These are phyloP conservation scores for Pseudonectria buxi DNA, from an alignment of 2,329 filamentous ascomycete species.

Conservation along the genomic window DNA sequence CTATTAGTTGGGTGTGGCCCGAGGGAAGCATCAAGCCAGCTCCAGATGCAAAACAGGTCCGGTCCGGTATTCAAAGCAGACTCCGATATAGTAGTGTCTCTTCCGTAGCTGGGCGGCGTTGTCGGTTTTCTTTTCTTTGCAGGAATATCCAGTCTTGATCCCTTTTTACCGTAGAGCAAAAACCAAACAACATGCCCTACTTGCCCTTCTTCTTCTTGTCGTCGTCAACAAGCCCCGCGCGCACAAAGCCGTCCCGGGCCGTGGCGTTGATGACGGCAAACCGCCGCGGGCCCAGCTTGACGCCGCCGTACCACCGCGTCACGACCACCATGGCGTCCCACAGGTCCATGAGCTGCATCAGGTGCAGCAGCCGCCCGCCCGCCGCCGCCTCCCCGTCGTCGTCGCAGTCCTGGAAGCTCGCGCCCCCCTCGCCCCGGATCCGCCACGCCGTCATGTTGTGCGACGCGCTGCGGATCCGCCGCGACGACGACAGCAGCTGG, in stretches of 20 bases:
- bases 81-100: no score
- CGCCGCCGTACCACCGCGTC: slow-evolving; percentile 89
- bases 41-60: no score
- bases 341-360: slow-evolving; percentile 91
- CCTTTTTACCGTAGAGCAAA: no score
- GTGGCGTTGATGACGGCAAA: slow-evolving; percentile 87
- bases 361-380: slow-evolving; percentile 73
- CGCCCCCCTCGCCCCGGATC: slow-evolving; percentile 53
- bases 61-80: no score
- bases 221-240: slow-evolving; percentile 57
- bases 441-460: slow-evolving; percentile 97
- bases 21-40: no score
- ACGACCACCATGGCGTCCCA: slow-evolving; percentile 94
- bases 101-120: no score
- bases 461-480: slow-evolving; percentile 76
- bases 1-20: no score
- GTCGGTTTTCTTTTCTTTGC: no score
- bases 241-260: slow-evolving; percentile 76
- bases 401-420: slow-evolving; percentile 79
- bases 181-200: no score
- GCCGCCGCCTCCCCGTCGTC: slow-evolving; percentile 95
- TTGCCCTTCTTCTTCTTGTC: slow-evolving; percentile 30
- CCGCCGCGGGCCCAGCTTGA: slow-evolving; percentile 79
- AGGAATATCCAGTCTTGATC: no score
- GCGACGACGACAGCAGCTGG: slow-evolving; percentile 74